A percentile compares a stretch with the other conserved stretches of the same genome.
These are phyloP conservation scores for Nowakowskiella sp. DNA, from an alignment of 192 early-diverging fungal genomes.

Conservation along the genomic window DNA sequence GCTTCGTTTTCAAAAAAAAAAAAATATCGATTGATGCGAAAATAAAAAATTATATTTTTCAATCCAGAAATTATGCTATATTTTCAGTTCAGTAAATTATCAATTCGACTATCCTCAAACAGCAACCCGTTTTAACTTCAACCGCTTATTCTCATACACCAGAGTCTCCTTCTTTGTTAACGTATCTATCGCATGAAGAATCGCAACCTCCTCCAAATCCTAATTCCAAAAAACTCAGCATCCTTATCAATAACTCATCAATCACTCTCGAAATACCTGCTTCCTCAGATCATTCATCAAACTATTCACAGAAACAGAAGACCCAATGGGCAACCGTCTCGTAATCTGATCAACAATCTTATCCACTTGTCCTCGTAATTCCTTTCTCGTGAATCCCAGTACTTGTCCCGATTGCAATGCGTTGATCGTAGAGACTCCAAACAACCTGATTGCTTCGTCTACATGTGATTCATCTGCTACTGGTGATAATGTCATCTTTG, in stretches of 20 bases:
- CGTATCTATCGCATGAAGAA: constrained; percentile 18
- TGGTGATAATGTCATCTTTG: constrained; percentile 85
- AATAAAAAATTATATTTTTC: no score
- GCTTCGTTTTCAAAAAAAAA: no score
- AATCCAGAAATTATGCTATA: no score
- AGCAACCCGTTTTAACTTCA: constrained; percentile 5
- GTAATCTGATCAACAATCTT: constrained; percentile 77
- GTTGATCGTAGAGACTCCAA: constrained; percentile 96
- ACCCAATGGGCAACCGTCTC: constrained; percentile 80
- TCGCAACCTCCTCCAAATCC: constrained; percentile 35
- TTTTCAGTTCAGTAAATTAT: no score
- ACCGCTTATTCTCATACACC: constrained; percentile 18
- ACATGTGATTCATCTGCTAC: constrained; percentile 83
- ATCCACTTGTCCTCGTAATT: constrained; percentile 69
- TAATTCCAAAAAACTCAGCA: constrained; percentile 7
- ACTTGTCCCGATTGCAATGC: constrained; percentile 84
- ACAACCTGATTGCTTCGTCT: constrained; percentile 94
- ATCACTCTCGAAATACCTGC: constrained; percentile 14
- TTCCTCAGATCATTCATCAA: constrained; percentile 56
- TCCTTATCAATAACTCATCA: not conserved
- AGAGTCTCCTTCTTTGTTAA: constrained; percentile 28
- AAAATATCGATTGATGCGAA: no score
- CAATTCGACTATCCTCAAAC: no score
- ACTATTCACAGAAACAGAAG: constrained; percentile 45
- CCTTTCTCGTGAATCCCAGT: constrained; percentile 69